These are phyloP conservation scores for Apophysomyces elegans DNA, from an alignment of 371 early-diverging fungal genomes.

Conservation along the genomic window DNA sequence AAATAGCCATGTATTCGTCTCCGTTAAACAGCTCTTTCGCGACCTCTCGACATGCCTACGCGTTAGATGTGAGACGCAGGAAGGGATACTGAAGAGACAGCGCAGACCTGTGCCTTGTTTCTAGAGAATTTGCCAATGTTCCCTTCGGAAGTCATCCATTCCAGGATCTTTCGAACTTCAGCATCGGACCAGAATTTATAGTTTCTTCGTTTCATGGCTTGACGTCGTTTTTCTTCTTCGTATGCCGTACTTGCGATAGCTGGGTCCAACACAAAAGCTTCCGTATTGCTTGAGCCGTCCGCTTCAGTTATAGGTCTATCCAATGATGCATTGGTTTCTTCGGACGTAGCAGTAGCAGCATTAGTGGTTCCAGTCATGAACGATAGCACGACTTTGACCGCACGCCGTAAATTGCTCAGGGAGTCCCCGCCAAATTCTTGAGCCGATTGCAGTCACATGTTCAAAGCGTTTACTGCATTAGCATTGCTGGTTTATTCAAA, in stretches of 20 bases:
- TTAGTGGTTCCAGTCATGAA: neutral
- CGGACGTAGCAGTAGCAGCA: neutral
- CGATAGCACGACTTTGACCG: neutral
- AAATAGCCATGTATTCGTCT: slow-evolving; percentile 7
- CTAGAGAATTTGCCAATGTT: slow-evolving; percentile 1
- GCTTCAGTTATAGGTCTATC: neutral
- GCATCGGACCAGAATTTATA: slow-evolving; percentile 9
- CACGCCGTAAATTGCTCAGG: too few relatives aligned
- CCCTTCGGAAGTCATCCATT: slow-evolving; percentile 6
- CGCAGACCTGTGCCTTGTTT: neutral
- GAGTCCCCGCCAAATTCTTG: too few relatives aligned
- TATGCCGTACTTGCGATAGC: neutral
- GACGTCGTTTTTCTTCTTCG: neutral
- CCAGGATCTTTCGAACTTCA: slow-evolving; percentile 2
- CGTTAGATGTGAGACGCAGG: neutral
- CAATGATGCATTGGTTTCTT: neutral
- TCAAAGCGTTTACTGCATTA: too few relatives aligned
- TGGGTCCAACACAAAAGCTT: neutral
- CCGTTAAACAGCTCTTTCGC: slow-evolving; percentile 4
- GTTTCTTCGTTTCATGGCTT: slow-evolving; percentile 2
- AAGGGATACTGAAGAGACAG: neutral
- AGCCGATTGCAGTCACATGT: too few relatives aligned
- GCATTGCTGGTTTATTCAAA: too few relatives aligned
- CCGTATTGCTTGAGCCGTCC: neutral
- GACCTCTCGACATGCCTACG: neutral